phyloP scores from a whole-genome alignment of 1,139 yeast genomes.

The Casaregolazyma lundiana region DNA sequence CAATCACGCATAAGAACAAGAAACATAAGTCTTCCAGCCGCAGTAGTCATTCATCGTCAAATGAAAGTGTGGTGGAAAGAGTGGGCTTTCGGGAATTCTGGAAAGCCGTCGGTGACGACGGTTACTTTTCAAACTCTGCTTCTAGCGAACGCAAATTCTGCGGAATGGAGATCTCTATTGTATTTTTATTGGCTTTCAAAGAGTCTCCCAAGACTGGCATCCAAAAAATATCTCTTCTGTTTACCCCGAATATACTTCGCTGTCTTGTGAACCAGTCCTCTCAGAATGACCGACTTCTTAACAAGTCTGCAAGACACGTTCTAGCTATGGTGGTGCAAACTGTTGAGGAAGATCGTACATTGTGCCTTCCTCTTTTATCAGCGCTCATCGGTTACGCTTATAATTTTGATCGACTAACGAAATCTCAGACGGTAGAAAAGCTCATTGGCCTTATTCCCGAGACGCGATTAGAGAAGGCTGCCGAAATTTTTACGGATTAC shows the following conservation, averaged over 20 bases:
- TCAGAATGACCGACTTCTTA: slow-evolving; percentile 58
- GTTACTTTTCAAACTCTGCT: slow-evolving; percentile 68
- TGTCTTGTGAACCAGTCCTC: slow-evolving; percentile 74
- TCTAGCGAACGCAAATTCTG: slow-evolving; percentile 83
- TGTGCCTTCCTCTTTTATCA: slow-evolving; percentile 47
- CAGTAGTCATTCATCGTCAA: slow-evolving; percentile 30
- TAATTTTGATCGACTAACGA: slow-evolving; percentile 75
- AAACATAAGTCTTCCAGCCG: slow-evolving; percentile 18
- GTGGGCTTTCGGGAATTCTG: slow-evolving; percentile 62
- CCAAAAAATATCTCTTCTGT: slow-evolving; percentile 39
- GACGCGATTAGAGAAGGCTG: slow-evolving; percentile 30
- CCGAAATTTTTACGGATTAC: slow-evolving; percentile 30
- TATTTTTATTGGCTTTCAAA: slow-evolving; percentile 40
- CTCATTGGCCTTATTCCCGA: slow-evolving; percentile 37
- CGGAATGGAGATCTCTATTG: slow-evolving; percentile 72
- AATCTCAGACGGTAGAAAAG: slow-evolving; percentile 61
- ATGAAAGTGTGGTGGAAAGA: slow-evolving; percentile 14
- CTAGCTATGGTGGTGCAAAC: slow-evolving; percentile 42
- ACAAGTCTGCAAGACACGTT: slow-evolving; percentile 59
- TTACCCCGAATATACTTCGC: slow-evolving; percentile 70
- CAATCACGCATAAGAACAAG: slow-evolving; percentile 20
- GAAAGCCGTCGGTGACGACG: slow-evolving; percentile 74
- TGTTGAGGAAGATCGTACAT: slow-evolving; percentile 37
- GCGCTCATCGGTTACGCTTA: slow-evolving; percentile 46
- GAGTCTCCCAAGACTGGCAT: slow-evolving; percentile 19